Percentiles rank a stretch among this genome's conserved stretches.
These are phyloP conservation scores for Neurospora sp. DNA, from an alignment of 495 filamentous ascomycete genomes.

Conservation along the genomic window DNA sequence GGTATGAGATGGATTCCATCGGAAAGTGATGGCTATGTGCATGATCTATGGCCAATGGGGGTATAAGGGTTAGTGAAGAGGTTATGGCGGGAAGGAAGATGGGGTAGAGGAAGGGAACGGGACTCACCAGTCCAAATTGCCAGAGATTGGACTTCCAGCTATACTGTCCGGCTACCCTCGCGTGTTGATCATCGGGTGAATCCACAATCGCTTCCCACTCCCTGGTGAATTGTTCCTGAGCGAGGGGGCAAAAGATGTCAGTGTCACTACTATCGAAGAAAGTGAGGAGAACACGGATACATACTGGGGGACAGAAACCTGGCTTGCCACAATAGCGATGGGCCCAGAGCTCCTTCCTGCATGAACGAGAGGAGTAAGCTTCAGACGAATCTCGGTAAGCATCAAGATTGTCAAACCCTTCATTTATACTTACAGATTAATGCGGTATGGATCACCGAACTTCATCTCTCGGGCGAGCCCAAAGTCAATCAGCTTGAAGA, in stretches of 20 bases:
- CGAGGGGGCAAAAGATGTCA: not conserved
- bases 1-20: not conserved
- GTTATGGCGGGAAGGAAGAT: not conserved
- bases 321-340: not conserved
- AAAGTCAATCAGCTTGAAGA: not conserved
- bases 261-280: not conserved
- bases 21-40: not conserved
- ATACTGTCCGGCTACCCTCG: not conserved
- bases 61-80: not conserved
- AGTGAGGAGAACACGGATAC: not conserved
- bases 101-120: not conserved
- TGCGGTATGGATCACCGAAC: not conserved
- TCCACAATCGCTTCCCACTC: not conserved
- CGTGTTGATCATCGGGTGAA: not conserved
- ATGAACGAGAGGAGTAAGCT: not conserved
- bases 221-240: not conserved
- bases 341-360: not conserved
- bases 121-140: not conserved
- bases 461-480: not conserved
- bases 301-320: not conserved
- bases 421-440: not conserved
- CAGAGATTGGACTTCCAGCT: not conserved
- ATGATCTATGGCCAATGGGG: not conserved
- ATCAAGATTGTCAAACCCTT: not conserved
- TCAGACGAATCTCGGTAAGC: not conserved